Evolutionary conservation across 2,329 filamentous ascomycete species (phyloP).

Genomic region (Venturia oleaginea): DNA sequence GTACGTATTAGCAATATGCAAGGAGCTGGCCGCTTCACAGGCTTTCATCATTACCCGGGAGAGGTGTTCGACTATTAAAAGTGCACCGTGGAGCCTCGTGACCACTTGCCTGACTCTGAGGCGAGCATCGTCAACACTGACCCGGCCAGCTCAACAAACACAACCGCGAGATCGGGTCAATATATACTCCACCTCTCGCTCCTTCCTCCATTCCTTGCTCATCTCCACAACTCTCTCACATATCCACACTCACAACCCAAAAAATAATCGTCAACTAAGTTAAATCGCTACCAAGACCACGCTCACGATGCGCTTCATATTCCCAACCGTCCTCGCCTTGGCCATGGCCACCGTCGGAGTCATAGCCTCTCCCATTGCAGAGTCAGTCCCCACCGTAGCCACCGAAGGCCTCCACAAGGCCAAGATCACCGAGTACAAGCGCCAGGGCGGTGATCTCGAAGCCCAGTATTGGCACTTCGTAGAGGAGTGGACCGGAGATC

Average conservation of each 20-base stretch:
- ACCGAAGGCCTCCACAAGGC: not conserved
- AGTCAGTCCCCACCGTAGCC: not conserved
- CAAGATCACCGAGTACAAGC: not conserved
- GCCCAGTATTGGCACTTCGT: not conserved
- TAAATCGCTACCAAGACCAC: not conserved
- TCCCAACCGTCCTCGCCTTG: not conserved
- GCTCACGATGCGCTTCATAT: not conserved
- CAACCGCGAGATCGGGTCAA: not conserved
- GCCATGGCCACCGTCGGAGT: not conserved
- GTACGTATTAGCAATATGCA: not conserved
- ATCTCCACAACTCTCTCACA: not conserved
- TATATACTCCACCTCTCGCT: not conserved
- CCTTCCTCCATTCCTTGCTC: not conserved
- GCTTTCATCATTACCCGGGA: not conserved
- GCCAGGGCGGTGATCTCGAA: not conserved
- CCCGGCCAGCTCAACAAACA: not conserved
- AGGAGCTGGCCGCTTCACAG: not conserved
- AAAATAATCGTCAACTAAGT: not conserved
- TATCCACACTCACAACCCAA: too few relatives aligned
- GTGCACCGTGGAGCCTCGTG: not conserved
- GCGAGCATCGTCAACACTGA: not conserved
- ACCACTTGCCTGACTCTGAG: not conserved
- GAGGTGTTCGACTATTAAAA: not conserved
- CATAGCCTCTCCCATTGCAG: not conserved
- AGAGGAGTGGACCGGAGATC: not conserved